phyloP scores from a whole-genome alignment of 176 grass and related monocot species.

The Zea luxurians region DNA sequence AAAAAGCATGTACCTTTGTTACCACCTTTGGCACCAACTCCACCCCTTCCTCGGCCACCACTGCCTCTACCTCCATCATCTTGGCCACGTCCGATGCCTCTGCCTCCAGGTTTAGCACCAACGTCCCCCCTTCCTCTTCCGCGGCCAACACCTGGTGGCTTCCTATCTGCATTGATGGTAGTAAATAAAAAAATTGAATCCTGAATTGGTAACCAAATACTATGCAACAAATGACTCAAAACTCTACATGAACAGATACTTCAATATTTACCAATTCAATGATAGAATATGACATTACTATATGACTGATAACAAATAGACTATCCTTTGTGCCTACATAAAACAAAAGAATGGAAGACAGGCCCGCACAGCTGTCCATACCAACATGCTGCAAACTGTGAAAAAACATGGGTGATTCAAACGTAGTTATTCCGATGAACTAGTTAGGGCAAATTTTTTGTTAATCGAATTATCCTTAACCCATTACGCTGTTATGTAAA shows the following conservation, averaged over 20 bases:
- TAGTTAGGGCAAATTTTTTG: no score
- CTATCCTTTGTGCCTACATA: neutral
- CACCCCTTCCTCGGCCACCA: constrained; percentile 68
- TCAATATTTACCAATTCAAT: neutral
- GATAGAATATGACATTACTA: neutral
- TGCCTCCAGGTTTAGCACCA: constrained; percentile 56
- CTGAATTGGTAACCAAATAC: neutral
- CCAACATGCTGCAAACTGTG: no score
- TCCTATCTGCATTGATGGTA: constrained; percentile 76
- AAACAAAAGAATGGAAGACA: neutral
- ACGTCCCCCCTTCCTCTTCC: constrained; percentile 87
- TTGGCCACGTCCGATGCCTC: constrained; percentile 75
- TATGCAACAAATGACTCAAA: neutral
- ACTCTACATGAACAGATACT: neutral
- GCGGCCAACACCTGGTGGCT: constrained; percentile 85
- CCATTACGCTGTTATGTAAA: no score
- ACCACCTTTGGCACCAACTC: constrained; percentile 63
- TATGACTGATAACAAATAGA: neutral
- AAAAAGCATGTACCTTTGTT: constrained; percentile 50
- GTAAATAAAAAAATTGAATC: constrained; percentile 4
- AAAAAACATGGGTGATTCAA: no score
- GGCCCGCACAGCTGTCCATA: no score
- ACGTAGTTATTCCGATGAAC: no score
- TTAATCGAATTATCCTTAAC: no score
- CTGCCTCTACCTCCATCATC: constrained; percentile 71